A percentile compares a stretch with the other conserved stretches of the same genome.
Evolutionary conservation across 208 protist genomes (phyloP).

Genomic region (Acanthamoeba triangularis): DNA sequence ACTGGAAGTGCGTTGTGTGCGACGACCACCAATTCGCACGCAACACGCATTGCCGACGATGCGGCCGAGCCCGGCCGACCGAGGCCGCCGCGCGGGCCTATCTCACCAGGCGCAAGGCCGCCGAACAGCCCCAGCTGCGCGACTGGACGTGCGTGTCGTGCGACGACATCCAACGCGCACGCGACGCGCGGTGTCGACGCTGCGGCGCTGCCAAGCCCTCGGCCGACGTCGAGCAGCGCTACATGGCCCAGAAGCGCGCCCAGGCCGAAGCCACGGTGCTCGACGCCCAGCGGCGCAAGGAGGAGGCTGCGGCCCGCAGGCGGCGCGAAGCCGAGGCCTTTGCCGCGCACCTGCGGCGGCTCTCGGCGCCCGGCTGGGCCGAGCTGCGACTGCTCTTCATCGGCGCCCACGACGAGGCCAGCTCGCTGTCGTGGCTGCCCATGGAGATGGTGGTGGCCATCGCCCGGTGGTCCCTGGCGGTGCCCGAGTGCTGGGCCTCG

Average conservation of each 20-base stretch:
- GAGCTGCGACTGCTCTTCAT: neutral
- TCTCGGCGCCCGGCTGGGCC: neutral
- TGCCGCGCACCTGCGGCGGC: neutral
- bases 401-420: neutral
- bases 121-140: neutral
- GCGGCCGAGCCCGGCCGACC: neutral
- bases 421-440: neutral
- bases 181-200: neutral
- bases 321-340: neutral
- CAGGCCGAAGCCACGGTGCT: neutral
- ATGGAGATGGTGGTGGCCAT: neutral
- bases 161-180: neutral
- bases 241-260: neutral
- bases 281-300: neutral
- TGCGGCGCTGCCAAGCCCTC: neutral
- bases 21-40: slow-evolving; percentile 34
- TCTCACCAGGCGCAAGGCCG: too few relatives aligned
- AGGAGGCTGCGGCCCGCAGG: neutral
- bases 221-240: neutral
- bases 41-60: slow-evolving; percentile 11
- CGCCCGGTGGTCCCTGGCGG: neutral
- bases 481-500: neutral
- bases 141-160: slow-evolving; percentile 7
- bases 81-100: neutral
- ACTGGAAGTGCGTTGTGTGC: neutral